phyloP scores from a whole-genome alignment of 768 basidiomycete genomes.

The Sporobolomyces pararoseus region DNA sequence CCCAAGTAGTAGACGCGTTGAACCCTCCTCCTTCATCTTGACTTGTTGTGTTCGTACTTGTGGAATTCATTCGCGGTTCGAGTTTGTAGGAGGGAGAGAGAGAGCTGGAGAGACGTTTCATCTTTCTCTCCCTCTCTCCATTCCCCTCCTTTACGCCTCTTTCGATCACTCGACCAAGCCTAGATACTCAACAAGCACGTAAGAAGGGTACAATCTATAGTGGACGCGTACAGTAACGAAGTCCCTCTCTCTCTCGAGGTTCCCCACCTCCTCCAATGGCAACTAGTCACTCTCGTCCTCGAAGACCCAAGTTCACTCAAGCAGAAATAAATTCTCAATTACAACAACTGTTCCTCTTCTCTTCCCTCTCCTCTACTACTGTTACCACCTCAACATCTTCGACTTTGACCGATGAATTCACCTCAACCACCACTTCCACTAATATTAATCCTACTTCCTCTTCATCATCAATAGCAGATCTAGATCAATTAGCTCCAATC shows the following conservation, averaged over 20 bases:
- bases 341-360: conserved; percentile 52
- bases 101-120: background rate
- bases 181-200: no score
- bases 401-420: no score
- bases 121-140: background rate
- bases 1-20: conserved; percentile 23
- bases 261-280: background rate
- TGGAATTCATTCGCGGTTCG: no score
- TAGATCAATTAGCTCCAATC: conserved; percentile 40
- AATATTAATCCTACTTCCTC: background rate
- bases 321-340: conserved; percentile 83
- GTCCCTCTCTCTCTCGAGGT: background rate
- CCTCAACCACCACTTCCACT: no score
- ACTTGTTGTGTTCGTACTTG: background rate
- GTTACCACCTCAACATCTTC: background rate
- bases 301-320: conserved; percentile 60
- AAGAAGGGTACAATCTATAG: no score
- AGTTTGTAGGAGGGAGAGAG: background rate
- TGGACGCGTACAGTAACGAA: no score
- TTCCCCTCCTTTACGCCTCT: background rate
- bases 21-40: conserved; percentile 14
- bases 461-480: conserved; percentile 3
- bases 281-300: background rate
- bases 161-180: background rate
- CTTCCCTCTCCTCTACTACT: conserved; percentile 7